Base-by-base conservation (phyloP, 805 yeast species). In the Suhomyces faveliae region DNA sequence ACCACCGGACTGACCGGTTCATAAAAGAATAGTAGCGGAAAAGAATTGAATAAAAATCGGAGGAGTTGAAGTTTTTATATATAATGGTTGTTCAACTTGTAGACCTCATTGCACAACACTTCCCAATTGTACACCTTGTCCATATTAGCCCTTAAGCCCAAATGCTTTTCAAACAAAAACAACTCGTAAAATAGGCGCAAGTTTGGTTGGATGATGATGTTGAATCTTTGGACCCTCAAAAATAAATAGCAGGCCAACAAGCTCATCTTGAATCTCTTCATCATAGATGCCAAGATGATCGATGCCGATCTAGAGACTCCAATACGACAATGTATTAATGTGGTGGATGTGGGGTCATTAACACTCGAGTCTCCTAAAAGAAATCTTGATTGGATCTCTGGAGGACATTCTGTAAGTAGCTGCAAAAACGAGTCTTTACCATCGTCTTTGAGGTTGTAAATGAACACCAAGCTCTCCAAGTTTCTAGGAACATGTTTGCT, bases 291-390 rank as follows among this genome's bases (percentile, higher is more conserved):
- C 40, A 71, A 62, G 4, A 70, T 66, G 39, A 71, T 62, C 10
- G 74, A 62, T 4, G 75, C 77, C n/a, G 73, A 69, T 29, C 77
- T 56, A 4, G 74, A 68, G 13, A 71, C 77, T 0, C 77, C 77
- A 38, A 71, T 71, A 22, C 67, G 61, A 52, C 77, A 71, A 51
- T 71, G 76, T 13, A 68, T 62, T 46, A 71, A 51, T 1, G 68
- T 58, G 35, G 54, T 52, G 39, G 42, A 15, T 6, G 21, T 35
- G 21, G 35, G 35, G 9, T n/a, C n/a, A n/a, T n/a, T n/a, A n/a
- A n/a, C n/a, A n/a, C 24, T 15, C 6, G 65, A 64, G 21, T 56
- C 48, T 10, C 55, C 57, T 22, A 67, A 50, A 17, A 64, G 46
- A 20, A 65, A 42, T 35, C 63, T 64, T n/a, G 55, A 49, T 48